Evolutionary conservation across 345 rosid species (phyloP).

Genomic region (Crucihimalaya himalaica): DNA sequence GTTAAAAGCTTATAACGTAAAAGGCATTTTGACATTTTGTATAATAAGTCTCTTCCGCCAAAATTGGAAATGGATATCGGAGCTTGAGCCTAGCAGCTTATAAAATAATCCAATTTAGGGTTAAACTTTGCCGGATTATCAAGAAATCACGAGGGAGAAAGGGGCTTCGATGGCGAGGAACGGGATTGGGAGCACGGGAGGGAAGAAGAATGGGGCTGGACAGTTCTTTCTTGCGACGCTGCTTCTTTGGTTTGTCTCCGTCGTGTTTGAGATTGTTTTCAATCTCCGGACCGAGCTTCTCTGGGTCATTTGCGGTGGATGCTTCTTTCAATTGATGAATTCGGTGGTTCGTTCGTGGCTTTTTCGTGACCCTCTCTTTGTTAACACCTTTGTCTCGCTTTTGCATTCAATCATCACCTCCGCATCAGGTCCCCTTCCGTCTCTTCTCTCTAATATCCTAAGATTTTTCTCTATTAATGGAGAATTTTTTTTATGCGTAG

Average conservation of each 20-base stretch:
- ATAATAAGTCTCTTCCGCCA: constrained; percentile 20
- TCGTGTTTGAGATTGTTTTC: constrained; percentile 73
- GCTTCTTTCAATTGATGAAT: constrained; percentile 69
- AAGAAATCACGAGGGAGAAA: neutral
- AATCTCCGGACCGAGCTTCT: constrained; percentile 58
- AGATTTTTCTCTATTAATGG: neutral
- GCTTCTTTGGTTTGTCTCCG: constrained; percentile 78
- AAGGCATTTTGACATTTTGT: no score
- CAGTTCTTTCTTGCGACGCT: constrained; percentile 78
- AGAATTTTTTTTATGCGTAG: neutral
- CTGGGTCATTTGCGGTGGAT: constrained; percentile 54
- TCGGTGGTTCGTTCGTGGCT: constrained; percentile 55
- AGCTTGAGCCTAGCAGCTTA: neutral
- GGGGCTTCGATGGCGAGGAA: constrained; percentile 28
- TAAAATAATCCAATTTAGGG: constrained; percentile 18
- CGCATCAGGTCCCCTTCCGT: constrained; percentile 55
- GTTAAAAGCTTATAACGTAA: neutral
- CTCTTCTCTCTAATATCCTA: neutral
- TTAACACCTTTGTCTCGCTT: constrained; percentile 85
- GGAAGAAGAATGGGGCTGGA: constrained; percentile 48
- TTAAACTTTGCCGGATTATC: neutral
- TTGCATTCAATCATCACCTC: constrained; percentile 83
- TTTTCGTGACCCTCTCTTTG: constrained; percentile 86
- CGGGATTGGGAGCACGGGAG: constrained; percentile 26
- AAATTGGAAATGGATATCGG: constrained; percentile 16